Percentiles rank a stretch among this genome's conserved stretches.
These are phyloP conservation scores for Aspergillus versicolor DNA, from an alignment of 2,329 filamentous ascomycete species.

Conservation along the genomic window DNA sequence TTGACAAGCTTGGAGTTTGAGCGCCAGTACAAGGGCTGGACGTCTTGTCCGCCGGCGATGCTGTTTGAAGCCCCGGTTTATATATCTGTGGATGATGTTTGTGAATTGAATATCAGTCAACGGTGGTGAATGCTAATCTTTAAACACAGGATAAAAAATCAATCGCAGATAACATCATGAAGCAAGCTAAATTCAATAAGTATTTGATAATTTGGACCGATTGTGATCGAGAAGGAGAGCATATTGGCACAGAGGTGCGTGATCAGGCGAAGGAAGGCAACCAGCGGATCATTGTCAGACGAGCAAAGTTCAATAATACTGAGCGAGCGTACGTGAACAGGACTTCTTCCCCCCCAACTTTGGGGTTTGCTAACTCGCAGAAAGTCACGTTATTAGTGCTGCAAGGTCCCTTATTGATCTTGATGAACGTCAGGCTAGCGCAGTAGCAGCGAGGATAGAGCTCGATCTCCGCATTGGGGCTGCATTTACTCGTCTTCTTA, in stretches of 20 bases:
- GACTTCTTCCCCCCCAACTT: not conserved
- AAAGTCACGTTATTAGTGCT: slow-evolving; percentile 80
- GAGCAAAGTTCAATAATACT: slow-evolving; percentile 93
- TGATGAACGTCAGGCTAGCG: slow-evolving; percentile 82
- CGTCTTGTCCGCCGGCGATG: slow-evolving; percentile 70
- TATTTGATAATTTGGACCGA: slow-evolving; percentile 97
- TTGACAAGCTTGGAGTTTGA: slow-evolving; percentile 79
- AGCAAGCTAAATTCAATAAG: slow-evolving; percentile 69
- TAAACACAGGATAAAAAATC: slow-evolving; percentile 69
- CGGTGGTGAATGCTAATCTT: slow-evolving; percentile 15
- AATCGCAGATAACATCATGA: slow-evolving; percentile 81
- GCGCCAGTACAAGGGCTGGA: slow-evolving; percentile 73
- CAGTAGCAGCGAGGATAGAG: slow-evolving; percentile 85
- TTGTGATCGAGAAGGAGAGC: slow-evolving; percentile 95
- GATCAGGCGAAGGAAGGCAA: slow-evolving; percentile 76
- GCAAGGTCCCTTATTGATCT: slow-evolving; percentile 74
- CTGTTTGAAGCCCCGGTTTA: slow-evolving; percentile 80
- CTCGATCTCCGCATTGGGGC: slow-evolving; percentile 89
- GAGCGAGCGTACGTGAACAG: slow-evolving; percentile 70
- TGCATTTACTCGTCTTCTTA: slow-evolving; percentile 87
- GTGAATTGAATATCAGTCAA: slow-evolving; percentile 16
- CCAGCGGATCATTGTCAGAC: slow-evolving; percentile 70
- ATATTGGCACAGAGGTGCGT: slow-evolving; percentile 90
- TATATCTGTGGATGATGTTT: slow-evolving; percentile 65
- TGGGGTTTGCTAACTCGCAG: not conserved